Evolutionary conservation across 2,329 filamentous ascomycete genomes (phyloP).

Genomic region (Calonectria hawksworthii): DNA sequence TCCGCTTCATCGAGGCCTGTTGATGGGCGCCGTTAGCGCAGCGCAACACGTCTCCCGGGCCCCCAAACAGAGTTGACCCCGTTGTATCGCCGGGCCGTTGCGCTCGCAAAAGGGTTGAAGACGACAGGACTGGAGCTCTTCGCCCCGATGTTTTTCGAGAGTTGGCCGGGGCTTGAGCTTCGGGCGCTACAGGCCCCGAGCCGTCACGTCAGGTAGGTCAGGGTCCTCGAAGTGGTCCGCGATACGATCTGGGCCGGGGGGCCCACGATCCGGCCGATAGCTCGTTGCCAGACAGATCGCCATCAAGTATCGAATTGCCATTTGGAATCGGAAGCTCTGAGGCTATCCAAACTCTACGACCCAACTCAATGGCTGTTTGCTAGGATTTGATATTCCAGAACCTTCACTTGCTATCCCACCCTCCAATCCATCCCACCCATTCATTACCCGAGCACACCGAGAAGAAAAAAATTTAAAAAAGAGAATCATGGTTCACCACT

Average conservation of each 20-base stretch:
- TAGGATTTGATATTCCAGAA: not conserved
- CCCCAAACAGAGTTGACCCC: slow-evolving; percentile 1
- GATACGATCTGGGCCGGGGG: slow-evolving; percentile 32
- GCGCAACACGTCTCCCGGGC: not conserved
- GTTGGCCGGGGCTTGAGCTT: slow-evolving; percentile 4
- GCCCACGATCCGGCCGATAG: slow-evolving; percentile 36
- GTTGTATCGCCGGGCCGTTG: slow-evolving; percentile 25
- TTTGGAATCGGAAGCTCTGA: not conserved
- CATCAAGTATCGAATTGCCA: not conserved
- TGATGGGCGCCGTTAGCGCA: slow-evolving; percentile 30
- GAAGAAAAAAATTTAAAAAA: not conserved
- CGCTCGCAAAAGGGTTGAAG: slow-evolving; percentile 3
- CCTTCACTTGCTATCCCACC: not conserved
- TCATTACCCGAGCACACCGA: not conserved
- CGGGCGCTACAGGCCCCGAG: slow-evolving; percentile 35
- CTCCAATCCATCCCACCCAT: not conserved
- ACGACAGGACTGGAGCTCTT: not conserved
- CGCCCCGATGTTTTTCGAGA: slow-evolving; percentile 1
- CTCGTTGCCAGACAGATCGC: slow-evolving; percentile 26
- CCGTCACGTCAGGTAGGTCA: slow-evolving; percentile 34
- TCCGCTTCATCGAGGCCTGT: slow-evolving; percentile 18
- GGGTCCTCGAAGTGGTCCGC: slow-evolving; percentile 40
- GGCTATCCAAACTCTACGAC: not conserved
- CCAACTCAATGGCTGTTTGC: not conserved
- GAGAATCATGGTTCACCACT: not conserved